These are phyloP conservation scores for Vigna trinervia DNA, from an alignment of 306 rosid species.

Conservation along the genomic window DNA sequence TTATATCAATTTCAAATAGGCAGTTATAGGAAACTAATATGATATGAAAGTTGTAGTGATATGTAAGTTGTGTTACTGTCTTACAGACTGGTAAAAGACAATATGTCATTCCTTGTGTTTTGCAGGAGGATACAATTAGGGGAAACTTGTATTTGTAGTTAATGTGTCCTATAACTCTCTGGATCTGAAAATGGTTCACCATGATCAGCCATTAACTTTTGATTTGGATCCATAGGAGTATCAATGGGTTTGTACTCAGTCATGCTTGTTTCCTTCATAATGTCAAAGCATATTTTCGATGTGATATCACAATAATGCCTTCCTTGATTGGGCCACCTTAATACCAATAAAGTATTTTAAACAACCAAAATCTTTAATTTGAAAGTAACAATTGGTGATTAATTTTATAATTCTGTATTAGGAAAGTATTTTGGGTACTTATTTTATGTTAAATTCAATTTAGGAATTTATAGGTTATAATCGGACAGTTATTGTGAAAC, in stretches of 20 bases:
- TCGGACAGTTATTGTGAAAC: no score
- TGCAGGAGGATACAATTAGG: background rate
- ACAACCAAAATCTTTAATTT: no score
- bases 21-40: background rate
- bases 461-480: background rate
- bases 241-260: no score
- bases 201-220: no score
- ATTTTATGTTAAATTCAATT: background rate
- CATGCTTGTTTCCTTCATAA: no score
- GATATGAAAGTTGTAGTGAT: background rate
- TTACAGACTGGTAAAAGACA: conserved; percentile 4
- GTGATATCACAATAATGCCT: no score
- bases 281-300: no score
- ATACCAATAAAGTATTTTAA: no score
- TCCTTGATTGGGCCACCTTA: no score
- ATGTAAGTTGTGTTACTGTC: background rate
- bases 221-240: no score
- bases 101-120: background rate
- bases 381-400: no score
- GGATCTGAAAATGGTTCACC: no score
- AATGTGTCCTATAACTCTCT: background rate
- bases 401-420: background rate
- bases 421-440: background rate
- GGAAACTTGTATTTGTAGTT: background rate
- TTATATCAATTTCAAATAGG: background rate